Evolutionary conservation across 805 yeast species (phyloP).

Genomic region (Naumovozyma dairenensis): DNA sequence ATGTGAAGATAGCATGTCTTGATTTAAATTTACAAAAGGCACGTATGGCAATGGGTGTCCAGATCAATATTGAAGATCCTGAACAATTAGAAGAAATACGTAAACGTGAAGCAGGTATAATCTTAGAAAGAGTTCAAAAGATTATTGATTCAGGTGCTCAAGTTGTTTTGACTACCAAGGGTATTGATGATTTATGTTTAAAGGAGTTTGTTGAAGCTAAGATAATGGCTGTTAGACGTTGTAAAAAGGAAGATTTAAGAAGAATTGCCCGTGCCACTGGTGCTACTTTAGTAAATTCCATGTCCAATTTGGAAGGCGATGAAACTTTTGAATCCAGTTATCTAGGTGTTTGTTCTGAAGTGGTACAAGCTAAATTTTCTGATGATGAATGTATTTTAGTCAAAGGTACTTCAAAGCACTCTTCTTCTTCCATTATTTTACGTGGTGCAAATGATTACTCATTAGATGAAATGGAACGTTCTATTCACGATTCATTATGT

Average conservation of each 20-base stretch:
- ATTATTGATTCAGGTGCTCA: slow-evolving; percentile 85
- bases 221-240: slow-evolving; percentile 92
- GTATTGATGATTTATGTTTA: slow-evolving; percentile 85
- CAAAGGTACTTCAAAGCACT: slow-evolving; percentile 83
- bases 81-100: slow-evolving; percentile 91
- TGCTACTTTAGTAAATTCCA: slow-evolving; percentile 75
- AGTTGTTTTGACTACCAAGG: slow-evolving; percentile 86
- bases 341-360: slow-evolving; percentile 85
- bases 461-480: slow-evolving; percentile 97
- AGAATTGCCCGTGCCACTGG: slow-evolving; percentile 98
- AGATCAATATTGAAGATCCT: slow-evolving; percentile 93
- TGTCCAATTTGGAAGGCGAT: slow-evolving; percentile 93
- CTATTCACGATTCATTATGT: slow-evolving; percentile 84
- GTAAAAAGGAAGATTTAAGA: slow-evolving; percentile 91
- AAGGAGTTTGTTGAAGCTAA: slow-evolving; percentile 87
- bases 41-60: slow-evolving; percentile 97
- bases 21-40: slow-evolving; percentile 93
- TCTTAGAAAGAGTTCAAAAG: slow-evolving; percentile 72
- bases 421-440: slow-evolving; percentile 81
- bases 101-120: slow-evolving; percentile 77
- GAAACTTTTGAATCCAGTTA: slow-evolving; percentile 80
- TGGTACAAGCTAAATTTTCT: slow-evolving; percentile 78
- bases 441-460: slow-evolving; percentile 95
- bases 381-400: slow-evolving; percentile 95
- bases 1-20: slow-evolving; percentile 77